phyloP scores from a whole-genome alignment of 2,329 filamentous ascomycete species.

The Pyricularia sp. region DNA sequence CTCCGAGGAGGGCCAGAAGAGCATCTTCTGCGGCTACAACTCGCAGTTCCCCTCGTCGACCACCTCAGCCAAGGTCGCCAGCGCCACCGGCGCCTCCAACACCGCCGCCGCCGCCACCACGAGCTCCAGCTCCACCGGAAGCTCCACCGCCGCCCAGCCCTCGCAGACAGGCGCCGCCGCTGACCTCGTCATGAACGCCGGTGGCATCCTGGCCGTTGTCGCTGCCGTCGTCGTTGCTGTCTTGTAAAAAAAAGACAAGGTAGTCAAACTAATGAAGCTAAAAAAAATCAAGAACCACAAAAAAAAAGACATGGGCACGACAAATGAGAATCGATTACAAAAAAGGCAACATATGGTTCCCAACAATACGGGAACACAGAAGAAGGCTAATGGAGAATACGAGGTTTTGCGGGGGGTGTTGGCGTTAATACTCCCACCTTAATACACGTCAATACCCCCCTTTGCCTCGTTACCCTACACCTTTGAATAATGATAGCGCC shows the following conservation, averaged over 20 bases:
- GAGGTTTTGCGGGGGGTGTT: too few relatives aligned
- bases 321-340: not conserved
- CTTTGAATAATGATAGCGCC: not conserved
- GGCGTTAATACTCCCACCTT: not conserved
- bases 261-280: not conserved
- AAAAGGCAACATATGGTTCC: not conserved
- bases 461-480: not conserved
- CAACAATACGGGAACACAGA: not conserved
- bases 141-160: slow-evolving; percentile 6
- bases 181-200: slow-evolving; percentile 18
- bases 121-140: slow-evolving; percentile 12
- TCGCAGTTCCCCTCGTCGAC: slow-evolving; percentile 29
- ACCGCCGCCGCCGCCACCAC: slow-evolving; percentile 12
- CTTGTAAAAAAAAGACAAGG: slow-evolving; percentile 13
- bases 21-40: slow-evolving; percentile 35
- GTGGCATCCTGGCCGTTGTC: slow-evolving; percentile 20
- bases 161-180: slow-evolving; percentile 15
- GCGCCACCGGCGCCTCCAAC: slow-evolving; percentile 14
- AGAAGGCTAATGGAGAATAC: not conserved
- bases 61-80: slow-evolving; percentile 15
- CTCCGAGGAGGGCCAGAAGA: slow-evolving; percentile 26
- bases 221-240: slow-evolving; percentile 21
- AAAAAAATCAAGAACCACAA: not conserved
- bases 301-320: slow-evolving; percentile 6
- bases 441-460: not conserved